Conservation (phyloP, 2,329 filamentous ascomycete genomes). For the Paracoccidioides lutzii region DNA sequence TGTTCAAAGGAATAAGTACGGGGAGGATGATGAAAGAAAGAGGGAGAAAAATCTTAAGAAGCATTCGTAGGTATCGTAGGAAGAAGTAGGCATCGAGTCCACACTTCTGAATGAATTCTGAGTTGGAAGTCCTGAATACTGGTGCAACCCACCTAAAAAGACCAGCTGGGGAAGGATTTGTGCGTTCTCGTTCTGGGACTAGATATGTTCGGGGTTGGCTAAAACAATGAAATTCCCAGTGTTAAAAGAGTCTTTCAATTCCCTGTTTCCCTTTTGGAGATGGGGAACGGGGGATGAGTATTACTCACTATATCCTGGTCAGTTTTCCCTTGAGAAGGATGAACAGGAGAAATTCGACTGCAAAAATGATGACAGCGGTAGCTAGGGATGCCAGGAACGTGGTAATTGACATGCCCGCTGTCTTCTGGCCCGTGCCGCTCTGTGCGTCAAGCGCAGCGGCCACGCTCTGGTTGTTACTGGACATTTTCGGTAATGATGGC, state of each 20-base stretch:
- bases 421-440: conserved; percentile 24
- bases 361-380: conserved; percentile 51
- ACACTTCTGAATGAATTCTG: conserved; percentile 87
- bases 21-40: conserved; percentile 67
- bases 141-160: conserved; percentile 42
- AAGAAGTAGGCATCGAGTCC: conserved; percentile 97
- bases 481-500: conserved; percentile 3
- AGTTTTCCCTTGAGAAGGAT: conserved; percentile 64
- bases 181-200: conserved; percentile 72
- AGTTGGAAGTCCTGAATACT: conserved; percentile 55
- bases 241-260: background rate
- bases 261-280: background rate
- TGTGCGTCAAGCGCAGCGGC: conserved; percentile 24
- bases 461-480: conserved; percentile 14
- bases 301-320: conserved; percentile 66
- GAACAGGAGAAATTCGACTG: conserved; percentile 55
- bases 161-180: conserved; percentile 54
- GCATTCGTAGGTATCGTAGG: conserved; percentile 71
- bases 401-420: conserved; percentile 25
- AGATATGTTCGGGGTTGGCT: conserved; percentile 77
- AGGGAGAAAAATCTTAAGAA: conserved; percentile 85
- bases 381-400: conserved; percentile 55
- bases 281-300: background rate
- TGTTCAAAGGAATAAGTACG: conserved; percentile 76
- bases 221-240: conserved; percentile 10